These are phyloP conservation scores for Cyclotella choctawhatcheeana DNA, from an alignment of 108 stramenopile genomes.

Conservation along the genomic window DNA sequence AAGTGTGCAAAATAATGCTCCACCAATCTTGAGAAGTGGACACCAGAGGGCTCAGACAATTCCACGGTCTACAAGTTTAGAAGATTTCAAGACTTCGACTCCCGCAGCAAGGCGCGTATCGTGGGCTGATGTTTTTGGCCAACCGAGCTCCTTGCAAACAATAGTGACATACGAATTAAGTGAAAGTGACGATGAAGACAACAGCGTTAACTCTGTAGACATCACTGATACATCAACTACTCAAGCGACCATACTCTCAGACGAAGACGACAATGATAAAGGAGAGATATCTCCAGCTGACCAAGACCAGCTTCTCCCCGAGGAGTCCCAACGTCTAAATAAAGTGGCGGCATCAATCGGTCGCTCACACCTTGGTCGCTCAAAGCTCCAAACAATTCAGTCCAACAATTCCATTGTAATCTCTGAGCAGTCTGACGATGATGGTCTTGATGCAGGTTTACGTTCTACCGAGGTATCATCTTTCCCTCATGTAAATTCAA, in stretches of 20 bases:
- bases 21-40: constrained; percentile 4
- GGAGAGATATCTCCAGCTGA: not conserved
- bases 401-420: constrained; percentile 6
- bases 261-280: constrained; percentile 1
- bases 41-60: not conserved
- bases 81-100: constrained; percentile 4
- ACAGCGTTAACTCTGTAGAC: not conserved
- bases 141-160: not conserved
- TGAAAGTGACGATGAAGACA: constrained; percentile 2
- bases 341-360: not conserved
- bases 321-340: not conserved
- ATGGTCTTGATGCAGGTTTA: not conserved
- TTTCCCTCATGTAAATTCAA: not conserved
- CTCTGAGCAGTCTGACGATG: constrained; percentile 5
- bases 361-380: not conserved
- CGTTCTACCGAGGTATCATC: not conserved
- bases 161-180: constrained; percentile 8
- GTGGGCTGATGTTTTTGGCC: constrained; percentile 7
- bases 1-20: not conserved
- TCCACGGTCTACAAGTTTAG: constrained; percentile 3
- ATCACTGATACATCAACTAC: constrained; percentile 7
- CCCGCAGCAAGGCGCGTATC: not conserved
- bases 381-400: not conserved
- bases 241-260: not conserved
- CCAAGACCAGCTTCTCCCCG: not conserved